A percentile compares a stretch with the other conserved stretches of the same genome.
Evolutionary conservation across 441 rosid species (phyloP).

Genomic region (Aleurites moluccanus): DNA sequence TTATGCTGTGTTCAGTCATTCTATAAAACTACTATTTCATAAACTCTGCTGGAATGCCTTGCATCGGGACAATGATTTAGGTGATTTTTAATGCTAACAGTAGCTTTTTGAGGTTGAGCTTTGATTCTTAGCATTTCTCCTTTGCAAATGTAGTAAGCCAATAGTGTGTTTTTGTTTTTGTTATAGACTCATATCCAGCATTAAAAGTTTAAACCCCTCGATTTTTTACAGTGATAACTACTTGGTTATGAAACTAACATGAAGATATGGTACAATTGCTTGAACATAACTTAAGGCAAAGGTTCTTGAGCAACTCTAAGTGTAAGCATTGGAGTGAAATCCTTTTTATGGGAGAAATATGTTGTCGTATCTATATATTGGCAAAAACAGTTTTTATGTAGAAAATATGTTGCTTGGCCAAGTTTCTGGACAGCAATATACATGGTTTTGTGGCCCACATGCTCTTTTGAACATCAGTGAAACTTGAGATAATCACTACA

Average conservation of each 20-base stretch:
- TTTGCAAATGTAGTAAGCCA: background rate
- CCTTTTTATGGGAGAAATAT: background rate
- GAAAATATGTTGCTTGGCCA: background rate
- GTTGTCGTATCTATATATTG: background rate
- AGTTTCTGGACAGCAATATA: background rate
- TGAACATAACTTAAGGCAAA: background rate
- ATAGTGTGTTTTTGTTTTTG: background rate
- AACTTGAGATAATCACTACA: background rate
- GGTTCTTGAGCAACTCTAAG: background rate
- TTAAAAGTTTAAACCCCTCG: background rate
- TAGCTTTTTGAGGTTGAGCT: slow-evolving; percentile 5
- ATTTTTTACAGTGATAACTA: background rate
- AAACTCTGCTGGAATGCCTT: background rate
- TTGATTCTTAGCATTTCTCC: background rate
- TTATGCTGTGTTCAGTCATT: background rate
- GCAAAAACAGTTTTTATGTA: background rate
- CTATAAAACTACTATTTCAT: background rate
- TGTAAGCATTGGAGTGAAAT: background rate
- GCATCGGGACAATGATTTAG: background rate
- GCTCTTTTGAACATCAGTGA: background rate
- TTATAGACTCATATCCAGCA: background rate
- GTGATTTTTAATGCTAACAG: background rate
- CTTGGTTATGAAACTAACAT: background rate
- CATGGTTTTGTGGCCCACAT: slow-evolving; percentile 2
- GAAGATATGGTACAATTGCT: background rate